Evolutionary conservation across 768 basidiomycete genomes (phyloP), one percentile per base, ranked within the genome.

Genomic region (Lentinula detonsa): DNA sequence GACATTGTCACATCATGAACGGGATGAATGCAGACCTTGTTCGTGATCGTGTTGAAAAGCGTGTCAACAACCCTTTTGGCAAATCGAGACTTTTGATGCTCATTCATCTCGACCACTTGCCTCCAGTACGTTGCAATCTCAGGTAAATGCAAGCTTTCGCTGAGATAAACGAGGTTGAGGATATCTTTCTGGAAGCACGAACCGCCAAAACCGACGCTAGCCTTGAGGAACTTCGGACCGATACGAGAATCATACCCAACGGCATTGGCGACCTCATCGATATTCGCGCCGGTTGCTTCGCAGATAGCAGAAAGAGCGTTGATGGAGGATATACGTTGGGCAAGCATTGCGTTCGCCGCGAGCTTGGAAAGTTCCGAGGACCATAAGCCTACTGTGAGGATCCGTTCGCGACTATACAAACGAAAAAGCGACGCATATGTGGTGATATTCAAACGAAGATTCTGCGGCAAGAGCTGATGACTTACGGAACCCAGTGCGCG

Each of bases 171-270:
- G 63, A 99, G 81, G 80, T 99, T 99, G 70, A 99, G 86, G 74
- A 98, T 98, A 71, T 99, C 96, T 75, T 99, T 98, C 78, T 98
- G 96, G 91, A 99, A 99, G 79, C 96, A 99, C 11, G 90, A 93
- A 40, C 97, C 97, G 63, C 97, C 96, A 68, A 99, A 99, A 21
- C 97, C 96, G 68, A 97, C 95, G 53, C 88, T 91, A 45, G 93
- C 91, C 72, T 91, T 93, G 70, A 99, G 80, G 85, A 99, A 99
- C 74, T 91, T 96, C 67, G 93, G 84, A 3, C 97, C 97, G 58
- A 99, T 82, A 62, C 97, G 93, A 18, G 88, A 82, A 74, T 99
- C 97, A 68, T 86, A 88, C 15, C 97, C 97, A 68, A 98, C 88
- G 8, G 97, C 95, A 70, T 91, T 81, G 0, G 96, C 88, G 61